Base-by-base conservation (phyloP, 2,329 filamentous ascomycete species). In the Microdochium paspali region DNA sequence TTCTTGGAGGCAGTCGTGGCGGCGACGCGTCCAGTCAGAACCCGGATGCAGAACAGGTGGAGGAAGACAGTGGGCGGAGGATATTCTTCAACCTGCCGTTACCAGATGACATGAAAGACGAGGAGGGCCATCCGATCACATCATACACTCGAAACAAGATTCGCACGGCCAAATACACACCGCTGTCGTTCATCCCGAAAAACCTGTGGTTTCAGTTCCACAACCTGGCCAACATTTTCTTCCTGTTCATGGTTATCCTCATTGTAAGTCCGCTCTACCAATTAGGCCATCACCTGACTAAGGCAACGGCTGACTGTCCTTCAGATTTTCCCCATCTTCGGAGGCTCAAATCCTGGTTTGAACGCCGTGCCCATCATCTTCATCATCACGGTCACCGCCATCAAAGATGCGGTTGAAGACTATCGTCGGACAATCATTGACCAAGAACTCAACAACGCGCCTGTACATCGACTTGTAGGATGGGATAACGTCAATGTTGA, bases 141-240 rank as follows among this genome's bases (percentile, higher is more conserved):
- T 72, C 79, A 21, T 98, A 85, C 65, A 77, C 87, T 44, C 78
- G 91, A 55, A 98, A 98, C 74, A 98, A 98, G 75, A 95, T 98
- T 64, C 80, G 94, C 57, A 98, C 93, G 3, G 88, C 93, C 50
- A 98, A 97, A 69, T 98, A 98, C 66, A 98, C 93, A 7, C 85
- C 94, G 9, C 67, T 98, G 53, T 95, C 87, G 50, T 98, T 98
- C 67, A 67, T 98, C 24, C 93, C 93, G 13, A 97, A 97, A 72
- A 97, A 98, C 67, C 63, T 98, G 61, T 98, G 85, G 82, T 88
- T 95, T 54, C 94, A 98, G 67, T 97, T 98, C 63, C 91, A 98
- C 69, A 97, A 97, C 62, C 85, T 98, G 59, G 93, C 93, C 61
- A 98, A 98, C 66, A 85, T 97, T 47, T 98, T 97, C 70, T 98